Base-by-base conservation (phyloP, 495 filamentous ascomycete species). In the Rhizodiscina lignyota region DNA sequence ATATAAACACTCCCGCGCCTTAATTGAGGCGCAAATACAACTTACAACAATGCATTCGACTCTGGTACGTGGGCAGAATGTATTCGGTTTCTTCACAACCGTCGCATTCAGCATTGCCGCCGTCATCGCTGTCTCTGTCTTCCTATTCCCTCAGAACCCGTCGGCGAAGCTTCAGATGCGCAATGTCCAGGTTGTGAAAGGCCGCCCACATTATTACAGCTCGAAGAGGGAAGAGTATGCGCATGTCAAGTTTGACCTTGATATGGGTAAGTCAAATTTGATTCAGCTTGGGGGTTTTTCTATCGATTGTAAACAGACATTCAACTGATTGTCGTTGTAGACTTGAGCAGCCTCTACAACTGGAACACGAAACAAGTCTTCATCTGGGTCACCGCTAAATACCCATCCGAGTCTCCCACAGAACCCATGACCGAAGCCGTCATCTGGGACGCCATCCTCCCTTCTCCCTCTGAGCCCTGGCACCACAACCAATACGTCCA, bases 301-400 rank as follows among this genome's bases (percentile, higher is more conserved):
- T n/a, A n/a, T n/a, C n/a, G n/a, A n/a, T n/a, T n/a, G n/a, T n/a
- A n/a, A n/a, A n/a, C n/a, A n/a, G n/a, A n/a, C n/a, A n/a, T n/a
- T n/a, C n/a, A n/a, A n/a, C n/a, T n/a, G n/a, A n/a, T 20, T 18
- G 13, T 20, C 33, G 18, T 29, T 15, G 2, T 30, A 72, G 87
- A 97, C 60, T 70, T 97, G 34, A 72, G 74, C 37, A 76, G 79
- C 19, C 77, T 99, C 49, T 94, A 94, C 74, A 92, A 79, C 58
- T 99, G 91, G 91, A 99, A 99, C 64, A 99, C 89, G n/a, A 99
- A 99, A 59, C 84, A 94, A 58, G 58, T 96, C 47, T 99, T 96
- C 60, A 72, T 91, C 56, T 97, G 89, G 67, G 72, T 97, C 32
- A 81, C 80, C 33, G 85, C 86, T 22, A 72, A 73, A 18, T 97